Base-by-base conservation (phyloP, 2,329 filamentous ascomycete genomes). In the Sporothrix globosa region DNA sequence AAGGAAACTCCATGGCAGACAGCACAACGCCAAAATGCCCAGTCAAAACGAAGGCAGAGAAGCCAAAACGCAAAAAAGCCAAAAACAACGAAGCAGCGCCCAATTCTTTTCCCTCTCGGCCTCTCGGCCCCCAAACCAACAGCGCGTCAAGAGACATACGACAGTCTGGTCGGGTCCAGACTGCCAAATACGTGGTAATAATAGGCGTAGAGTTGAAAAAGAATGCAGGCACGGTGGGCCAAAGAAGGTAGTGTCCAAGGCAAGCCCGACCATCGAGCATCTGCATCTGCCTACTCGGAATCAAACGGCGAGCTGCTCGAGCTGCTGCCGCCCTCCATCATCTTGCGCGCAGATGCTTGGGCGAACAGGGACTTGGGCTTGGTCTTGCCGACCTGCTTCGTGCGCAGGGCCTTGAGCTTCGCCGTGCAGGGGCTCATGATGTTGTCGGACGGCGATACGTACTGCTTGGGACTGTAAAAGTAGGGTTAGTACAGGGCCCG, bases 381-480 rank as follows among this genome's bases (percentile, higher is more conserved):
- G 78, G 83, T 84, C 90, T 93, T 95, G 82, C 86, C 86, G 73
- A 89, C 89, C 77, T 92, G 90, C 83, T 93, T 93, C 82, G 88
- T 92, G 81, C 92, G 91, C 80, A 94, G 88, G 53, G 91, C 90
- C 73, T 86, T 91, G 76, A 96, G 87, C 85, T 96, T 96, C 80
- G 91, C 90, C 21, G 90, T 91, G 80, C 92, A 93, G 48, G 92
- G 92, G 76, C 91, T 93, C 89, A 93, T 92, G 83, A 96, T 94
- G 81, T 88, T 89, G 80, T 96, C 92, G n/a, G 91, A 94, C 2
- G 92, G 92, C 21, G 91, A 94, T 79, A 94, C 84, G 81, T 94
- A 95, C 75, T 74, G 76, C 73, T 75, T 78, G 73, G 74, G 75
- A 61, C 75, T 77, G 67, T 6, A 7, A 17, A n/a, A 54, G 3